Conservation (phyloP, 257 asterid species). For the Primulina tabacum region DNA sequence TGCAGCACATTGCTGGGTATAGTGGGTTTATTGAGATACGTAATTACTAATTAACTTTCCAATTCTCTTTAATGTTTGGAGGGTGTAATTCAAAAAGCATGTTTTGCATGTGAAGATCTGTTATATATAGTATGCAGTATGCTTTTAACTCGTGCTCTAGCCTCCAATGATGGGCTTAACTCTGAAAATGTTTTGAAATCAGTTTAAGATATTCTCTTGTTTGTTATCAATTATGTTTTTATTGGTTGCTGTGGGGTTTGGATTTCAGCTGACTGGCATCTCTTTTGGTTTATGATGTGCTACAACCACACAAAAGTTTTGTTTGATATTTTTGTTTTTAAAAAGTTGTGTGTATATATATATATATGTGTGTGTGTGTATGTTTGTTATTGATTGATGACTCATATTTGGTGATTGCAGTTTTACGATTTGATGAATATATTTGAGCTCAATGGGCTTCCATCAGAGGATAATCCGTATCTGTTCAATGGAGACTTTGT, state of each 20-base stretch:
- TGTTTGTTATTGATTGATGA: constrained; percentile 14
- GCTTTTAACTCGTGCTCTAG: background rate
- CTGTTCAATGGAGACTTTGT: constrained; percentile 98
- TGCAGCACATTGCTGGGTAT: background rate
- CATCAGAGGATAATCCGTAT: constrained; percentile 95
- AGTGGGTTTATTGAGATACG: constrained; percentile 3
- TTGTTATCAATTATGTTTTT: constrained; percentile 5
- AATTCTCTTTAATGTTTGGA: constrained; percentile 8
- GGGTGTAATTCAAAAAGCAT: background rate
- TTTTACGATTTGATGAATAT: constrained; percentile 88
- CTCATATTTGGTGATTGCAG: constrained; percentile 51
- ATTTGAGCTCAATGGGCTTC: constrained; percentile 98
- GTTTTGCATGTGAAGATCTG: background rate
- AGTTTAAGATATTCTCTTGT: background rate
- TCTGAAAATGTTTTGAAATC: constrained; percentile 1
- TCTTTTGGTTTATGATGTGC: constrained; percentile 17
- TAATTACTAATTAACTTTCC: constrained; percentile 3
- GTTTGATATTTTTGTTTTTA: background rate
- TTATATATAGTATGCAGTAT: background rate
- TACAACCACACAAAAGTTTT: constrained; percentile 6
- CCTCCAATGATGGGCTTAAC: background rate
- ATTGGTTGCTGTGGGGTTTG: constrained; percentile 14
- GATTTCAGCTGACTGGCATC: constrained; percentile 17
- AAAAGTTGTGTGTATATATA: too few species aligned
- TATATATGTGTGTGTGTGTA: too few species aligned